Percentiles rank a stretch among this genome's conserved stretches.
Evolutionary conservation across 768 basidiomycete species (phyloP).

Genomic region (Lentinula sp.): DNA sequence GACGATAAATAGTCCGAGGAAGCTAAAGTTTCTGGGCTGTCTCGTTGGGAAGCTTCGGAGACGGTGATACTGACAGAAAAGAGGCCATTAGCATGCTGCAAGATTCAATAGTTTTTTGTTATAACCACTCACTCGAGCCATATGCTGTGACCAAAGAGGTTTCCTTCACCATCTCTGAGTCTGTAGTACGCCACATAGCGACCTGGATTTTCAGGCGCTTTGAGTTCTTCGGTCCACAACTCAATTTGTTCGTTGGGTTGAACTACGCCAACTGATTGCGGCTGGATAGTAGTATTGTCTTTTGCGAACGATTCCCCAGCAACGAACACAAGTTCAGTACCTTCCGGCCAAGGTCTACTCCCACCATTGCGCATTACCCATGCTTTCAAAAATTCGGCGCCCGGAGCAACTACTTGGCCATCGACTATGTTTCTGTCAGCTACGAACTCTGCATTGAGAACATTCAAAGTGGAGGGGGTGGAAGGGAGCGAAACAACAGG

Average conservation of each 20-base stretch:
- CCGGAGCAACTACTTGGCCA: conserved; percentile 74
- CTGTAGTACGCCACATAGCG: conserved; percentile 77
- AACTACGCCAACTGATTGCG: conserved; percentile 50
- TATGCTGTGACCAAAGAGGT: conserved; percentile 64
- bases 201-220: conserved; percentile 73
- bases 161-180: conserved; percentile 50
- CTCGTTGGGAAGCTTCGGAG: conserved; percentile 34
- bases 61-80: conserved; percentile 52
- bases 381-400: conserved; percentile 81
- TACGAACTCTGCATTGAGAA: conserved; percentile 50
- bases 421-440: conserved; percentile 67
- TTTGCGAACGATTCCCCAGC: conserved; percentile 57
- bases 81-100: conserved; percentile 1
- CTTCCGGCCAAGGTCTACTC: conserved; percentile 54
- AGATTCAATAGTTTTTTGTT: neutral
- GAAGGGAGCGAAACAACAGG: neutral
- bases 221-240: conserved; percentile 69
- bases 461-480: neutral
- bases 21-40: conserved; percentile 3
- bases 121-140: conserved; percentile 69
- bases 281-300: conserved; percentile 19
- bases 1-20: conserved; percentile 43
- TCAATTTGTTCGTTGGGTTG: conserved; percentile 54
- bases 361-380: conserved; percentile 76
- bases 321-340: conserved; percentile 63